Evolutionary conservation across 2,329 filamentous ascomycete genomes (phyloP), one percentile per base, ranked within the genome.

Genomic region (Aspergillus fischeri): DNA sequence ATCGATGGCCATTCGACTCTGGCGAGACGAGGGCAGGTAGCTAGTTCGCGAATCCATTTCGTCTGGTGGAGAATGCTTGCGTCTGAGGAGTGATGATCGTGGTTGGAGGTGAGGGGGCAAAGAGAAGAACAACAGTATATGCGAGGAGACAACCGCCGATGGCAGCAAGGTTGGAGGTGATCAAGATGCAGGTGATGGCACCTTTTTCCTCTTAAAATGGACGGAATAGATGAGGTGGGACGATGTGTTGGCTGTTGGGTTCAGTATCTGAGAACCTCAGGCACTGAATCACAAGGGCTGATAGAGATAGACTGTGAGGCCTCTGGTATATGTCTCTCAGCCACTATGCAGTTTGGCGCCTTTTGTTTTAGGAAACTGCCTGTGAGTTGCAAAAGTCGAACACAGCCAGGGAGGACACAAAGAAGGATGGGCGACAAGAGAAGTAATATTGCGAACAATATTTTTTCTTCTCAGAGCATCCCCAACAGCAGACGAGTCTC

Each of bases 1-100:
- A 58, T 72, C 68, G 55, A 73, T 73, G 42, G 67, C 70, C 69
- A 73, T 73, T 52, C 63, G 66, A 52, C 65, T 69, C 61, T 67
- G 66, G 6, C 68, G 69, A 49, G 61, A 60, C 32, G 67, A 63
- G 48, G 66, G 63, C 54, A 63, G 57, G 54, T 60, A 60, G 51
- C 35, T 57, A 7, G 60, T 38, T 29, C 52, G 53, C 20, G 55
- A 29, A 42, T 53, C 44, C 44, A 47, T 47, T 11, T 27, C 24
- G 44, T 24, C 14, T 11, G 14, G 44, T 14, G 44, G 21, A 4
- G 44, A 7, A 27, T 7, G 2, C 10, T 24, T 47, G n/a, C 21
- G 21, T 24, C 44, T 24, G 44, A 47, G 25, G 1, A 47, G 9
- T 24, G 44, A 25, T 47, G 5, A 24, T 45, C 8, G 42, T 21